Conservation (phyloP, 1,139 yeast genomes). For the Schizosaccharomyces versatilis region DNA sequence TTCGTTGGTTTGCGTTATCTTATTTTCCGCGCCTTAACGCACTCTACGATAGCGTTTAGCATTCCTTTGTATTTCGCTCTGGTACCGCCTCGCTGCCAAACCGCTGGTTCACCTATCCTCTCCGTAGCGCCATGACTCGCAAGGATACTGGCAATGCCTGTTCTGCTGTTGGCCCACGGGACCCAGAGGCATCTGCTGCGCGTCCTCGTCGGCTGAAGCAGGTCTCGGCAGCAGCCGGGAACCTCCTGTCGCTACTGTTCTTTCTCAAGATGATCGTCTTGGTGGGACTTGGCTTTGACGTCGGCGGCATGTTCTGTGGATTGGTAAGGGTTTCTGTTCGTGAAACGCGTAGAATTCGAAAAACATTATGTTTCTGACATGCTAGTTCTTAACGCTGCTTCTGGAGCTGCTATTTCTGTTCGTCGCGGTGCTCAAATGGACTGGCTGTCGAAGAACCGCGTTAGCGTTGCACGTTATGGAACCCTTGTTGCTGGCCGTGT, state of each 20-base stretch:
- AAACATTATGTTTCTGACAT: too few species aligned
- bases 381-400: conserved; percentile 48
- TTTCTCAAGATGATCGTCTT: conserved; percentile 43
- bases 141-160: too few species aligned
- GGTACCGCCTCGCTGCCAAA: too few species aligned
- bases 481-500: conserved; percentile 61
- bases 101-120: too few species aligned
- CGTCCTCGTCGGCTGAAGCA: not conserved
- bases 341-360: not conserved
- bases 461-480: conserved; percentile 51
- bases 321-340: conserved; percentile 18
- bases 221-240: not conserved
- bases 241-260: conserved; percentile 35
- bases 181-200: too few species aligned
- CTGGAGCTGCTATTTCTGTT: conserved; percentile 44
- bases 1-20: too few species aligned
- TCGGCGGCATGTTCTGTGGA: conserved; percentile 82
- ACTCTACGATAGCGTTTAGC: too few species aligned
- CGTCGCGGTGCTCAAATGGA: conserved; percentile 47
- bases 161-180: too few species aligned
- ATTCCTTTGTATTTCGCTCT: too few species aligned
- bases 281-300: conserved; percentile 52
- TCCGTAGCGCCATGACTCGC: too few species aligned
- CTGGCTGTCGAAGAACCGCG: conserved; percentile 32
- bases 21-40: too few species aligned